phyloP scores from a whole-genome alignment of 495 filamentous ascomycete species.

The Durotheca rogersii region DNA sequence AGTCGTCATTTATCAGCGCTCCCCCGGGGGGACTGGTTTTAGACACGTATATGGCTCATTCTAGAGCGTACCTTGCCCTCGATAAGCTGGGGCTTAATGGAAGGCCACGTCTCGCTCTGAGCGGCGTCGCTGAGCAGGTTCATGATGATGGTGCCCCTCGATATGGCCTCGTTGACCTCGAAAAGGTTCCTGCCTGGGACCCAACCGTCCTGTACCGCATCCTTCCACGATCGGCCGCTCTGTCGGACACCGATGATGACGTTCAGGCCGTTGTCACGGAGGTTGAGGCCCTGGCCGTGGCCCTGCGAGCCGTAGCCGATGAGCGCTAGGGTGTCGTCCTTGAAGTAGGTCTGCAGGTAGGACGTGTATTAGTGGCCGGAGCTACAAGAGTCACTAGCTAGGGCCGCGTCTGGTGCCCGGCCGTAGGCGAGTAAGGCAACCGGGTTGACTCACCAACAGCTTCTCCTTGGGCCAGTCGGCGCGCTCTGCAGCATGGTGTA shows the following conservation, averaged over 20 bases:
- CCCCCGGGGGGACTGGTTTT: too few relatives aligned
- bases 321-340: conserved; percentile 97
- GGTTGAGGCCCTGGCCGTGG: conserved; percentile 98
- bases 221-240: conserved; percentile 96
- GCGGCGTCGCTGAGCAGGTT: conserved; percentile 97
- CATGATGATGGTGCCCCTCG: conserved; percentile 94
- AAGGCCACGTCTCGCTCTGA: conserved; percentile 96
- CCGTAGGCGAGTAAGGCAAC: neutral
- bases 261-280: conserved; percentile 98
- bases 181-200: conserved; percentile 97
- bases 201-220: conserved; percentile 96
- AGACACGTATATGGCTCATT: conserved; percentile 11
- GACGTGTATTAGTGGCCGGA: conserved; percentile 13
- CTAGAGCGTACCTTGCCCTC: conserved; percentile 84
- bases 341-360: conserved; percentile 88
- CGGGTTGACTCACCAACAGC: conserved; percentile 68
- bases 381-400: too few relatives aligned
- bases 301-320: conserved; percentile 99
- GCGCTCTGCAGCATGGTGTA: conserved; percentile 65
- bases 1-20: conserved; percentile 22
- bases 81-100: conserved; percentile 94
- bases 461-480: conserved; percentile 98
- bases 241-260: conserved; percentile 98
- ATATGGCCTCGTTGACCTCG: conserved; percentile 92
- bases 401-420: too few relatives aligned